These are phyloP conservation scores for Vigna nakashimae DNA, from an alignment of 306 rosid species.

Conservation along the genomic window DNA sequence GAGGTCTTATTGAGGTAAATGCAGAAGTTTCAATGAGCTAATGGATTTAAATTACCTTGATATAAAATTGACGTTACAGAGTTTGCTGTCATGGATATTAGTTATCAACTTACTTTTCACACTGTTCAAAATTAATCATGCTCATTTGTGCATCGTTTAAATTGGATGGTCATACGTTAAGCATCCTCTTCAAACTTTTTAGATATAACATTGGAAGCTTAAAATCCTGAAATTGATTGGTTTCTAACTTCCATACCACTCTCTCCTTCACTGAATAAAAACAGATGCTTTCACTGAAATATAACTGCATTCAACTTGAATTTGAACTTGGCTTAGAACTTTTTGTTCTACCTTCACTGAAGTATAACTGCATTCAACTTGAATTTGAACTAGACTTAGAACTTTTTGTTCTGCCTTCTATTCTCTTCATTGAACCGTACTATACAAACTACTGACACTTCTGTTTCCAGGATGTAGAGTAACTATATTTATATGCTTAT, in stretches of 20 bases:
- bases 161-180: not conserved
- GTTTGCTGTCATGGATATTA: not conserved
- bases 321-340: conserved; percentile 22
- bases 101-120: not conserved
- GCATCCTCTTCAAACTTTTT: no score
- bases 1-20: conserved; percentile 7
- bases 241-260: not conserved
- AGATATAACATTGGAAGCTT: not conserved
- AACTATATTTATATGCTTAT: conserved; percentile 4
- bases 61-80: not conserved
- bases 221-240: conserved; percentile 3
- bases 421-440: conserved; percentile 15
- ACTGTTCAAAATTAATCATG: not conserved
- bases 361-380: no score
- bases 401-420: no score
- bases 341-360: not conserved
- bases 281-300: conserved; percentile 15
- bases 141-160: not conserved
- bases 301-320: not conserved
- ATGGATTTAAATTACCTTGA: not conserved
- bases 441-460: conserved; percentile 2
- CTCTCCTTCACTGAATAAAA: conserved; percentile 14
- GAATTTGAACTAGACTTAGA: no score
- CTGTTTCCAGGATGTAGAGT: not conserved
- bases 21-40: not conserved